Base-by-base conservation (phyloP, 345 rosid species). In the Erucastrum elatum region DNA sequence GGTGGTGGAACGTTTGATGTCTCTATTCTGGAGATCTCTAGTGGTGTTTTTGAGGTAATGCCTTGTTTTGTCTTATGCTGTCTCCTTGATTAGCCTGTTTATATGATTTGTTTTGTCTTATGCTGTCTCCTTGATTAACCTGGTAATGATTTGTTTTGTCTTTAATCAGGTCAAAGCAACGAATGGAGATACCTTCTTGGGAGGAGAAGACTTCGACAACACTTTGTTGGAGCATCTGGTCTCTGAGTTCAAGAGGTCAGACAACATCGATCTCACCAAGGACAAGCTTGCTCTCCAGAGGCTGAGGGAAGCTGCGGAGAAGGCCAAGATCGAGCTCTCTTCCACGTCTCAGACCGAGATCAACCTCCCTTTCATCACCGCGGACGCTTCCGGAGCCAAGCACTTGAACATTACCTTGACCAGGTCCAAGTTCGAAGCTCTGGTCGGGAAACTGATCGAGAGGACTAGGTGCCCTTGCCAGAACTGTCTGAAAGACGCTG, bases 1-100 rank as follows among this genome's bases (percentile, higher is more conserved):
- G 88, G 88, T 10, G 87, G 87, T 56, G 87, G 87, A 55, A 86
- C 85, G 1, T 86, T 86, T 70, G 88, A 86, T 76, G 86, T 86
- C 33, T 84, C 85, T 1, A 84, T 86, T 51, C 66, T 86, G 35
- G 87, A 84, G 53, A 86, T 86, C 41, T 84, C 87, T 9, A 86
- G 82, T 75, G 88, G 88, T 65, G 88, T 86, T 6, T 86, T 86
- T 66, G 88, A 86, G 85, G 88, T 86, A 68, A 0, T 66, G 25
- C 15, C 41, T 33, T 7, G 56, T 68, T 64, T 70, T 21, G 9
- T 31, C 29, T 60, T 15, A 27, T n/a, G 25, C 1, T 53, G 3
- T 34, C 3, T 2, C 5, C 13, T 37, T 11, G 39, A 27, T 74
- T 41, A 6, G 6, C 21, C 3, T 58, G 27, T 37, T 34, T 76